Conservation (phyloP, 2,329 filamentous ascomycete species). For the Helotiales sp. region DNA sequence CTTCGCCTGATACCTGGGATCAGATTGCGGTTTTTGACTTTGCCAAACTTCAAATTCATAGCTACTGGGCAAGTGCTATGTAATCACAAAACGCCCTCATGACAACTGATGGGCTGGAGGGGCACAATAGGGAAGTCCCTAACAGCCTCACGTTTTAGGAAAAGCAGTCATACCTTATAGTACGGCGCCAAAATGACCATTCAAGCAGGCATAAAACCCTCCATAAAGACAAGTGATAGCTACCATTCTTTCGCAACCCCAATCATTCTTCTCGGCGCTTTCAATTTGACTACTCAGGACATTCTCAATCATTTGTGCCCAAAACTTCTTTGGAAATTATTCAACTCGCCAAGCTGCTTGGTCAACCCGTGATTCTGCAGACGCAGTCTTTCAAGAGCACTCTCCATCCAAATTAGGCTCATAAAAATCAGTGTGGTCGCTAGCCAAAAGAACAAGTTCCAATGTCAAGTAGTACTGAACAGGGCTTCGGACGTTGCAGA, state of each 20-base stretch:
- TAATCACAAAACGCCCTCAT: constrained; percentile 1
- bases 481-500: no score
- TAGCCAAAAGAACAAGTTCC: no score
- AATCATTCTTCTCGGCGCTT: not conserved
- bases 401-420: no score
- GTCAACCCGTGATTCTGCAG: no score
- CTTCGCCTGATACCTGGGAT: not conserved
- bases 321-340: no score
- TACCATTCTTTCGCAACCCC: not conserved
- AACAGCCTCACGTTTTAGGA: not conserved
- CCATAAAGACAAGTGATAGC: not conserved
- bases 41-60: not conserved
- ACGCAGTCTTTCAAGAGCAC: no score
- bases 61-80: constrained; percentile 1
- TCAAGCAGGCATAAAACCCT: not conserved
- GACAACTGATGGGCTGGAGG: not conserved
- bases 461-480: no score
- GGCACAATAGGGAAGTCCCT: not conserved
- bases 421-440: no score
- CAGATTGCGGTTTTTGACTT: not conserved
- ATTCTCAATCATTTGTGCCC: no score
- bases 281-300: no score
- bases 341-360: no score
- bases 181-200: not conserved
- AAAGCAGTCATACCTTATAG: not conserved